Evolutionary conservation across 768 basidiomycete genomes (phyloP), one percentile per base, ranked within the genome.

Genomic region (Pleurotus cornucopiae): DNA sequence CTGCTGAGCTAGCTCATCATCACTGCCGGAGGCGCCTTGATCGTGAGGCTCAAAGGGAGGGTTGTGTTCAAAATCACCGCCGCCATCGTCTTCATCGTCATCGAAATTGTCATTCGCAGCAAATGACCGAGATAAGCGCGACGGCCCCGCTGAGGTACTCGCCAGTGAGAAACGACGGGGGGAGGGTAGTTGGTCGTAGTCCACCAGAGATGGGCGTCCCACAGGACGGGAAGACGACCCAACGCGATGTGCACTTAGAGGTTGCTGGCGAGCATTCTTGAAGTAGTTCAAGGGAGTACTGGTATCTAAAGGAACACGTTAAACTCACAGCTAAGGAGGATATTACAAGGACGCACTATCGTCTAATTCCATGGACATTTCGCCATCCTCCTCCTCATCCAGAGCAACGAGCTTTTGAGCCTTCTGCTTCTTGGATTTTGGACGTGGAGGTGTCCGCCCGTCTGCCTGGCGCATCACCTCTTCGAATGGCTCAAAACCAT

Each of bases 401-500:
- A 70, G 68, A 23, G 64, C 60, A 52, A 70, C 61, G 3, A 67
- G 66, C 39, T 63, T 61, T 12, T 65, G 57, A 1, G 73, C 70
- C n/a, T 75, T 65, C 60, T 77, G 81, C 62, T 75, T 81, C 73
- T 73, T 83, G 64, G 71, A 75, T 62, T 81, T 81, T 16, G 80
- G 75, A 44, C 72, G 74, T 16, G 84, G 85, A 1, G 84, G 87
- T 4, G 84, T 78, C n/a, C 81, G 75, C 48, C 78, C 78, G 70
- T 88, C 86, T 2, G 80, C 87, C 63, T 88, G 86, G 49, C 79
- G 77, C 46, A 91, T 77, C 52, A 92, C 66, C 63, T 89, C 79
- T 55, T 87, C 88, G 67, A 91, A 91, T 0, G 84, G 86, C 67
- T 92, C 89, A 66, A 91, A 91, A 25, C 88, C 90, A 68, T 91